phyloP scores from a whole-genome alignment of 2,329 filamentous ascomycete genomes.

The Laburnicola sp. region DNA sequence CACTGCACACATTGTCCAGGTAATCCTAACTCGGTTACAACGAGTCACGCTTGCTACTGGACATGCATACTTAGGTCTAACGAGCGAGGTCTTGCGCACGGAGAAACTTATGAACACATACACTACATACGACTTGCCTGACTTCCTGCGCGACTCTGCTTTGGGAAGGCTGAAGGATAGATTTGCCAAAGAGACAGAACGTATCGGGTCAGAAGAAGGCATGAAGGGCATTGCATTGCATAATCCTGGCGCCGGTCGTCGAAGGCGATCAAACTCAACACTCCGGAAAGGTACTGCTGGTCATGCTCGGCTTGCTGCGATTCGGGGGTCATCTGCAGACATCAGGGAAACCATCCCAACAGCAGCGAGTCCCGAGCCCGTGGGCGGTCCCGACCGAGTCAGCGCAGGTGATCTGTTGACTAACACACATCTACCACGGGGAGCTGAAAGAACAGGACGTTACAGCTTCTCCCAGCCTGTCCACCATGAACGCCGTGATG shows the following conservation, averaged over 20 bases:
- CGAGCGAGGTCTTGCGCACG: conserved; percentile 86
- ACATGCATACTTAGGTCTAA: conserved; percentile 90
- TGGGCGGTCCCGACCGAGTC: conserved; percentile 36
- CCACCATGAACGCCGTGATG: conserved; percentile 48
- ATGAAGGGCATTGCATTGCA: conserved; percentile 94
- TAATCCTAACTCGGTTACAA: conserved; percentile 92
- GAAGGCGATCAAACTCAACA: conserved; percentile 68
- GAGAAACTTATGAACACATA: conserved; percentile 94
- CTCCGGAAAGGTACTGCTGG: conserved; percentile 79
- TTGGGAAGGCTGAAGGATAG: conserved; percentile 88
- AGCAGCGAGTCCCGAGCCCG: conserved; percentile 30
- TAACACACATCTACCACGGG: conserved; percentile 72
- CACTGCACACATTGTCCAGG: conserved; percentile 95
- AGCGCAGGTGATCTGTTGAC: conserved; percentile 73
- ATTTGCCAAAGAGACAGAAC: conserved; percentile 81
- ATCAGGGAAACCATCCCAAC: conserved; percentile 23
- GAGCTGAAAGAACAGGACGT: conserved; percentile 54
- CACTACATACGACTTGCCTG: conserved; percentile 87
- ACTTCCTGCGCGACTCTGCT: conserved; percentile 81
- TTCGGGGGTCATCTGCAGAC: conserved; percentile 44
- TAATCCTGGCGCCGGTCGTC: conserved; percentile 69
- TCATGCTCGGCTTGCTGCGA: conserved; percentile 63
- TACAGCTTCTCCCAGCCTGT: conserved; percentile 55
- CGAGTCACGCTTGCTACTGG: conserved; percentile 92
- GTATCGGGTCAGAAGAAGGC: conserved; percentile 76